Conservation (phyloP, 495 filamentous ascomycete species). For the Penicillium cataractarum region DNA sequence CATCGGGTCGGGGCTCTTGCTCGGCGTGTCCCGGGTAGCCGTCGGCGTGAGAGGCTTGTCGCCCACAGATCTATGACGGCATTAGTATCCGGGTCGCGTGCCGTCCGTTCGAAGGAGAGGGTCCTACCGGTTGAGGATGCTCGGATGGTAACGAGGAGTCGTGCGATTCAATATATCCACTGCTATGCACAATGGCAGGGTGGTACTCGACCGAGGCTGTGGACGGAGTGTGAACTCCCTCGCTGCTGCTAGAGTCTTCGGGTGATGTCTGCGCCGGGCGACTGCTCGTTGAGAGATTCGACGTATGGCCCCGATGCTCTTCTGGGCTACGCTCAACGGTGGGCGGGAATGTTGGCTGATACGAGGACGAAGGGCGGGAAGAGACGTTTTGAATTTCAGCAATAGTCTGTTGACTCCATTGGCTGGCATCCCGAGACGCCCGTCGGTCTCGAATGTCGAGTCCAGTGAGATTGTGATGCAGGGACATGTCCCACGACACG, state of each 20-base stretch:
- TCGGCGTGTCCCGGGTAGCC: slow-evolving; percentile 37
- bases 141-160: slow-evolving; percentile 48
- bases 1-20: slow-evolving; percentile 37
- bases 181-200: slow-evolving; percentile 66
- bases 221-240: slow-evolving; percentile 68
- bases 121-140: slow-evolving; percentile 47
- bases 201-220: slow-evolving; percentile 64
- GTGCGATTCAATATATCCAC: slow-evolving; percentile 61
- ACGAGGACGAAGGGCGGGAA: slow-evolving; percentile 47
- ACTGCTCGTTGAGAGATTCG: slow-evolving; percentile 32
- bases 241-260: slow-evolving; percentile 73
- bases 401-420: slow-evolving; percentile 56
- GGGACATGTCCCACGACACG: slow-evolving; percentile 73
- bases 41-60: slow-evolving; percentile 39
- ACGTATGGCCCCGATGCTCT: slow-evolving; percentile 36
- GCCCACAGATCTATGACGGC: slow-evolving; percentile 47
- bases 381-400: slow-evolving; percentile 46
- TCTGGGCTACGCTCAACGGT: slow-evolving; percentile 35
- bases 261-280: slow-evolving; percentile 62
- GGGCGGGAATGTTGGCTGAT: slow-evolving; percentile 40
- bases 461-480: slow-evolving; percentile 74
- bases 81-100: slow-evolving; percentile 42
- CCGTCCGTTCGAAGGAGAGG: slow-evolving; percentile 35
- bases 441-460: slow-evolving; percentile 65
- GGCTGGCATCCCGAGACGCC: slow-evolving; percentile 57